phyloP scores from a whole-genome alignment of 148 eudicot genomes.

The Tetragonia tetragonoides region DNA sequence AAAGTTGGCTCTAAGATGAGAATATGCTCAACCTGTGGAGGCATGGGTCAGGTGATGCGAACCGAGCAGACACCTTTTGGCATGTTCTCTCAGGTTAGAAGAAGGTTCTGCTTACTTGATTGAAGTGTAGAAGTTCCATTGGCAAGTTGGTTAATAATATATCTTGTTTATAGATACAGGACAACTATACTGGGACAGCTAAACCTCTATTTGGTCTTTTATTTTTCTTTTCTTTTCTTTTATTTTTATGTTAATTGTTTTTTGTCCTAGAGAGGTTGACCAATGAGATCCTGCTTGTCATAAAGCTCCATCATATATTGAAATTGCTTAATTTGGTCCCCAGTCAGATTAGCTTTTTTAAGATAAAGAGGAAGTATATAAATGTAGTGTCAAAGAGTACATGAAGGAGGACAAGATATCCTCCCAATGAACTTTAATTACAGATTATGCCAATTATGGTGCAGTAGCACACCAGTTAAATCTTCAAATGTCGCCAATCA shows the following conservation, averaged over 20 bases:
- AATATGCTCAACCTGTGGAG: constrained; percentile 97
- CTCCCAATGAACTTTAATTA: too few relatives aligned
- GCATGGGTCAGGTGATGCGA: constrained; percentile 99
- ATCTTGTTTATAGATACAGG: not conserved
- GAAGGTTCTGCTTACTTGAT: constrained; percentile 17
- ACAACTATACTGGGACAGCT: not conserved
- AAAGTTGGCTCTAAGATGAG: constrained; percentile 89
- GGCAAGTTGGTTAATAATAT: not conserved
- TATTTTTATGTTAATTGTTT: not conserved
- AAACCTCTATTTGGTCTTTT: not conserved
- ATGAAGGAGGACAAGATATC: too few relatives aligned
- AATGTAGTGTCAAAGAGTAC: too few relatives aligned
- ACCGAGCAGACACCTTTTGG: constrained; percentile 99
- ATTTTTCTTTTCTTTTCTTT: not conserved
- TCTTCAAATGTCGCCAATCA: too few relatives aligned
- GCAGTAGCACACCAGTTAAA: too few relatives aligned
- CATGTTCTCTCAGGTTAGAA: constrained; percentile 83
- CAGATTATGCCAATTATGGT: too few relatives aligned
- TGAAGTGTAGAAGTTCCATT: not conserved
- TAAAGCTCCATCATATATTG: too few relatives aligned
- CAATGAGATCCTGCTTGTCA: too few relatives aligned
- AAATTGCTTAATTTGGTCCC: too few relatives aligned
- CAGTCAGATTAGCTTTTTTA: too few relatives aligned
- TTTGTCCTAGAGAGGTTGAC: not conserved
- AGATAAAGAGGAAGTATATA: too few relatives aligned